Evolutionary conservation across 2,329 filamentous ascomycete genomes (phyloP), one percentile per base, ranked within the genome.

Genomic region (Harringtonia lauricola): DNA sequence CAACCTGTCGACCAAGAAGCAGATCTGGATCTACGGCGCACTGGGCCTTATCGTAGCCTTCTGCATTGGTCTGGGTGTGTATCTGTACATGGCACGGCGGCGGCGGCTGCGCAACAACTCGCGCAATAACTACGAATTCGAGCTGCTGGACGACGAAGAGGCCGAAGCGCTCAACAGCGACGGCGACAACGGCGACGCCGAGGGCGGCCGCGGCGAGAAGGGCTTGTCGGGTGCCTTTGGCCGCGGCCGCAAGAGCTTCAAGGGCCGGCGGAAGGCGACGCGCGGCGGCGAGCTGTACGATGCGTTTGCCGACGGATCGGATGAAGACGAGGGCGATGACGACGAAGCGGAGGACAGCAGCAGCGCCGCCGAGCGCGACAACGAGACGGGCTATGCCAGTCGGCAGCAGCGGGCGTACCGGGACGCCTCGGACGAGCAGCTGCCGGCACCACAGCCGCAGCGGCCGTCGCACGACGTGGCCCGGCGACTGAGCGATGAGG

Each of bases 201-300:
- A 8, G 17, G 28, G 14, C 10, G 41, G 41, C 12, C 26, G 10
- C 18, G 22, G 18, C 33, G 67, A 67, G 59, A 73, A 65, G 64
- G 64, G 47, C 33, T 19, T 36, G 36, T 22, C 39, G 4, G 30
- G 37, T 22, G 8, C 18, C 14, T 18, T 31, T 19, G 28, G 39
- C n/a, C 19, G 55, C 21, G 58, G 62, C 48, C 61, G 62, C 46
- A 62, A 68, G 9, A 56, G 55, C 22, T 58, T 62, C 52, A 67
- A 66, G 52, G 54, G 65, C 17, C 67, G 68, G 45, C 70, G 74
- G 51, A 52, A 49, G 44, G 43, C 44, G 9, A 70, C 72, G 41
- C 63, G 86, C 18, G 92, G 87, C 2, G 88, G 90, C 24, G 90
- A 96, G 66, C 67, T 98, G 36, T 98, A 98, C 60, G 92, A 98